Base-by-base conservation (phyloP, 164 flowering plant species). In the Aristolochia fimbriata region DNA sequence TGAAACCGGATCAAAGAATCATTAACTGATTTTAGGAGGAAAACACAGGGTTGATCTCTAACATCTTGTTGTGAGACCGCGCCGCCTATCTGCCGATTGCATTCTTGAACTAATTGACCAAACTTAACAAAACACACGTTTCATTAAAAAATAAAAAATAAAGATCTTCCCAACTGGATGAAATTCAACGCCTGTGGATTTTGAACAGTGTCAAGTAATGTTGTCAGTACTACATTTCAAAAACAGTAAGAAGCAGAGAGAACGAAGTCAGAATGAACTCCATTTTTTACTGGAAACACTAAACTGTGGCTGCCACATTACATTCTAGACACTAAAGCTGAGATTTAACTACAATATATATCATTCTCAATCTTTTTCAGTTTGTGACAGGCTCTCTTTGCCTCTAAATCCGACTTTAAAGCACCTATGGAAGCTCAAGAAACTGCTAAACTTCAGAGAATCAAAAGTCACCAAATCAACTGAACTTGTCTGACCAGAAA, bases 91-190 rank as follows among this genome's bases (percentile, higher is more conserved):
- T 27, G 30, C 5, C 5, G 30, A 27, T 27, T 27, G 3, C 30
- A 27, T 27, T 27, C 30, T 27, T 27, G n/a, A n/a, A n/a, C n/a
- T 27, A 27, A 27, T 27, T 27, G 2, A 27, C 30, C 30, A 27
- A 2, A 27, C 30, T 27, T 27, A 27, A 27, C 30, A 27, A 27
- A 27, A 5, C 30, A n/a, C 30, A 27, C 30, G 30, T 27, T 27
- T 5, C 30, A 27, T 27, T 27, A 27, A 27, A 27, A 27, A 27
- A 27, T 27, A 27, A 27, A 27, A 27, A 27, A 5, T 27, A 77
- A 94, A 94, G 75, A 94, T 91, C 76, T 94, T 97, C 9, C 99
- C 97, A 76, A 91, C 91, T 8, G 99, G 99, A 71, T 94, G 99
- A 71, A 94, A 94, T 68, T 91, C 97, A 70, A 94, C 86, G 37